Percentiles rank a stretch among this genome's conserved stretches.
Conservation (phyloP, 1,284 basidiomycete species). For the Puccinia horiana region DNA sequence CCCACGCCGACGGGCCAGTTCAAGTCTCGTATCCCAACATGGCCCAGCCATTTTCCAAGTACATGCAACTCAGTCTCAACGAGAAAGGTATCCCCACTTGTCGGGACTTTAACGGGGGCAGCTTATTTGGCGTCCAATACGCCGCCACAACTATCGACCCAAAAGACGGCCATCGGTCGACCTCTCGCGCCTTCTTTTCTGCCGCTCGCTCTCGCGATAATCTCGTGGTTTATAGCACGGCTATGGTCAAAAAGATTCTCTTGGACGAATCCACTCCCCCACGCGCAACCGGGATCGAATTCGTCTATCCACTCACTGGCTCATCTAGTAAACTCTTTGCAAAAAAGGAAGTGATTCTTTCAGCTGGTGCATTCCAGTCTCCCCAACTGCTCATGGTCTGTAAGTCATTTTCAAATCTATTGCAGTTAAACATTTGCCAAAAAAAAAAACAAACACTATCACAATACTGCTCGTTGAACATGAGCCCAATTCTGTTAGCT, state of each 20-base stretch:
- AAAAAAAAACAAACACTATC: too few species aligned
- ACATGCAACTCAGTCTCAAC: slow-evolving; percentile 53
- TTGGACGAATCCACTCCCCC: slow-evolving; percentile 28
- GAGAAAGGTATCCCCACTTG: slow-evolving; percentile 54
- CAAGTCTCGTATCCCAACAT: slow-evolving; percentile 55
- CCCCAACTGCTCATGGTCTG: slow-evolving; percentile 55
- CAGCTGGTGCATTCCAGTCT: slow-evolving; percentile 56
- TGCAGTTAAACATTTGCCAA: too few species aligned
- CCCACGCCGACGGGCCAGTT: slow-evolving; percentile 52
- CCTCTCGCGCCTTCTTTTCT: slow-evolving; percentile 21
- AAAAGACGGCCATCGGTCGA: slow-evolving; percentile 6
- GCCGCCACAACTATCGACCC: slow-evolving; percentile 37
- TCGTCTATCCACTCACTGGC: slow-evolving; percentile 3
- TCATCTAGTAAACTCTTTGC: neutral
- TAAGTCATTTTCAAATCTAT: neutral
- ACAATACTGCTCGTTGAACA: too few species aligned
- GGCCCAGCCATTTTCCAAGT: slow-evolving; percentile 38
- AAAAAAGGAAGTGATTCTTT: slow-evolving; percentile 55
- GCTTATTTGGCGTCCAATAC: slow-evolving; percentile 31
- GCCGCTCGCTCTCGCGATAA: slow-evolving; percentile 9
- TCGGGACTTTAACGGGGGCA: slow-evolving; percentile 32
- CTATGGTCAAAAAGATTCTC: slow-evolving; percentile 23
- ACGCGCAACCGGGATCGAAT: slow-evolving; percentile 25
- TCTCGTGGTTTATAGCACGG: slow-evolving; percentile 27
- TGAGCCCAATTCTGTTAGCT: neutral